Conservation (phyloP, 116 monocot genomes). For the Zostera marina region DNA sequence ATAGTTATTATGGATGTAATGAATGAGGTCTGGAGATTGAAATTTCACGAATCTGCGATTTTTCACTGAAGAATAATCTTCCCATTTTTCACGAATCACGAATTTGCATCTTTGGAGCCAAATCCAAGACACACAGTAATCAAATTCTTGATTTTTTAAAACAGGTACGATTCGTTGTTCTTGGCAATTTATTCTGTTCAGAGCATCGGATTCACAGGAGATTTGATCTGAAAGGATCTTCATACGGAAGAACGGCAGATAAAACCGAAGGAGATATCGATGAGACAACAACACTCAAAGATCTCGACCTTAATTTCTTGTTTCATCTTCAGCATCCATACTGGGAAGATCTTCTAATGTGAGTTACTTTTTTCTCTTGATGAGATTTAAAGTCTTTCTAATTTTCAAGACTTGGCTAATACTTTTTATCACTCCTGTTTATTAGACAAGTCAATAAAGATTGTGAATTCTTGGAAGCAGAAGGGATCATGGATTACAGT, state of each 20-base stretch:
- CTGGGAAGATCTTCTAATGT: conserved; percentile 50
- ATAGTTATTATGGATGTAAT: too few relatives aligned
- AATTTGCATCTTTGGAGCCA: too few relatives aligned
- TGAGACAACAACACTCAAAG: conserved; percentile 90
- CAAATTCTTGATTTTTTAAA: too few relatives aligned
- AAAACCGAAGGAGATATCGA: conserved; percentile 67
- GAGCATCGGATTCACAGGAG: conserved; percentile 74
- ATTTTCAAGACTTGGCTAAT: neutral
- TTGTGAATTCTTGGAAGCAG: conserved; percentile 78
- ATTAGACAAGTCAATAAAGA: conserved; percentile 70
- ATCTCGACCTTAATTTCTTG: conserved; percentile 86
- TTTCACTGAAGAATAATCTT: too few relatives aligned
- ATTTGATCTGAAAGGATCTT: conserved; percentile 92
- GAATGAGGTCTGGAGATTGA: too few relatives aligned
- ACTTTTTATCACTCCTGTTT: conserved; percentile 2
- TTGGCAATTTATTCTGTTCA: conserved; percentile 90
- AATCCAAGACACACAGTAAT: too few relatives aligned
- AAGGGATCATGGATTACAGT: conserved; percentile 90
- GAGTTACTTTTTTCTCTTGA: conserved; percentile 4
- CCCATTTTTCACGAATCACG: too few relatives aligned
- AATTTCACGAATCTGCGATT: too few relatives aligned
- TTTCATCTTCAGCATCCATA: conserved; percentile 46
- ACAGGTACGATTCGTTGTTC: conserved; percentile 66
- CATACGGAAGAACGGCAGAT: conserved; percentile 72
- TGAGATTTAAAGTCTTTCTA: neutral